Evolutionary conservation across 768 basidiomycete genomes (phyloP).

Genomic region (Serendipita sp.): DNA sequence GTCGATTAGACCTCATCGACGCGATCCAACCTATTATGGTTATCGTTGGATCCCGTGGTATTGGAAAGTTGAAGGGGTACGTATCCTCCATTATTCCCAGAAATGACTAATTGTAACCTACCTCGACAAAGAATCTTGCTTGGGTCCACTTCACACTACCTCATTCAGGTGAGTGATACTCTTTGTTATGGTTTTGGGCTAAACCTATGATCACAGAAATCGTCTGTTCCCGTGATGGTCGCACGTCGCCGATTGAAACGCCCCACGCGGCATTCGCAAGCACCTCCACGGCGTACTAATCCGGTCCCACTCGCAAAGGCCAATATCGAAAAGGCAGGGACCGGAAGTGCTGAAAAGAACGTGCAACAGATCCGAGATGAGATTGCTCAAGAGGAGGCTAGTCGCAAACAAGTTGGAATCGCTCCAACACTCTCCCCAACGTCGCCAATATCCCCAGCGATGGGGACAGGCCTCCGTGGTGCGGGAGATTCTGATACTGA

Average conservation of each 20-base stretch:
- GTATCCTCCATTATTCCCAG: slow-evolving; percentile 14
- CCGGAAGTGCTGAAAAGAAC: slow-evolving; percentile 64
- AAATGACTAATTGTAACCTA: background rate
- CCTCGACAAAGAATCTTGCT: slow-evolving; percentile 53
- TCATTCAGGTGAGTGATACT: slow-evolving; percentile 45
- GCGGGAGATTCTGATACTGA: background rate
- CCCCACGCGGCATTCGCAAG: slow-evolving; percentile 63
- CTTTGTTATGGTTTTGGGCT: background rate
- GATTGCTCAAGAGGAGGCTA: slow-evolving; percentile 47
- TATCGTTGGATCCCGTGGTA: slow-evolving; percentile 87
- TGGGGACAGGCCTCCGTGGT: background rate
- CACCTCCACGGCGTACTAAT: slow-evolving; percentile 62
- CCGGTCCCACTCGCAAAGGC: slow-evolving; percentile 79
- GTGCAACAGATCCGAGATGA: slow-evolving; percentile 69
- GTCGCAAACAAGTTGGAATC: slow-evolving; percentile 14
- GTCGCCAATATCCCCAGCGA: background rate
- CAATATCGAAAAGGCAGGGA: slow-evolving; percentile 72
- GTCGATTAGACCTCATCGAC: slow-evolving; percentile 57
- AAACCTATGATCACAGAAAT: slow-evolving; percentile 37
- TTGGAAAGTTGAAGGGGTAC: slow-evolving; percentile 76
- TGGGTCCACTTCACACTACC: slow-evolving; percentile 89
- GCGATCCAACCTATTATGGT: slow-evolving; percentile 76
- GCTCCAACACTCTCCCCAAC: background rate
- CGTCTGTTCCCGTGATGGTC: slow-evolving; percentile 93
- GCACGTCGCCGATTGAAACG: slow-evolving; percentile 82